Evolutionary conservation across 1,139 yeast species (phyloP).

Genomic region (Debaryomyces robertsiae): DNA sequence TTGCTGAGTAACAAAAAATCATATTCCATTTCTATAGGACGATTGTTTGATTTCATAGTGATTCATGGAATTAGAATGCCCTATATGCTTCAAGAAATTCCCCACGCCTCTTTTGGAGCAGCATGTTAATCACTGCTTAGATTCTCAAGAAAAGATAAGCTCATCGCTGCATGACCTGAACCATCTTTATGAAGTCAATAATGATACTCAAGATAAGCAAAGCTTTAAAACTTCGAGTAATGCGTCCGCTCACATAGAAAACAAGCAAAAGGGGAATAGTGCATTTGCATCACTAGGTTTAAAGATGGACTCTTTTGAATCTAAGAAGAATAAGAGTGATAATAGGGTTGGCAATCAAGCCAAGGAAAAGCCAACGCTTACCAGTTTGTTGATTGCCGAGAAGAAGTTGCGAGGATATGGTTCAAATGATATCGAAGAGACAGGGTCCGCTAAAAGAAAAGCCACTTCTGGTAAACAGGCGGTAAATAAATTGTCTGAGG

Average conservation of each 20-base stretch:
- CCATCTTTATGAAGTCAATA: no score
- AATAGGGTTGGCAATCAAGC: slow-evolving; percentile 13
- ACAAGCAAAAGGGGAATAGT: slow-evolving; percentile 14
- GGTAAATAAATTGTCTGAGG: not conserved
- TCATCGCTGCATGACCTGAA: no score
- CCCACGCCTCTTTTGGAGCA: slow-evolving; percentile 31
- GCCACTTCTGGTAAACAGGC: no score
- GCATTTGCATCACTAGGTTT: slow-evolving; percentile 36
- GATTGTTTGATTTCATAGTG: no score
- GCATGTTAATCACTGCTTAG: slow-evolving; percentile 46
- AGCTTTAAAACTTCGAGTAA: not conserved
- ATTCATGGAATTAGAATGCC: slow-evolving; percentile 28
- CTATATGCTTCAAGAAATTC: slow-evolving; percentile 36
- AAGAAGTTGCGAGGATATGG: slow-evolving; percentile 20
- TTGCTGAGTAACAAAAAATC: no score
- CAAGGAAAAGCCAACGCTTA: slow-evolving; percentile 32
- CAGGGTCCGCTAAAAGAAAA: no score
- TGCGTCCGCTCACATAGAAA: slow-evolving; percentile 1
- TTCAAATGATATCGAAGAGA: not conserved
- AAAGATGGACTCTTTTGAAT: slow-evolving; percentile 26
- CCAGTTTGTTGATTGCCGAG: slow-evolving; percentile 37
- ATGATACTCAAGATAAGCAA: not conserved
- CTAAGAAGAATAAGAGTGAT: slow-evolving; percentile 22
- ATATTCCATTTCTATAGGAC: no score
- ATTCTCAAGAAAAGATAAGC: slow-evolving; percentile 17